A percentile compares a stretch with the other conserved stretches of the same genome.
These are phyloP conservation scores for Aureoboletus auriporus DNA, from an alignment of 768 basidiomycete species.

Conservation along the genomic window DNA sequence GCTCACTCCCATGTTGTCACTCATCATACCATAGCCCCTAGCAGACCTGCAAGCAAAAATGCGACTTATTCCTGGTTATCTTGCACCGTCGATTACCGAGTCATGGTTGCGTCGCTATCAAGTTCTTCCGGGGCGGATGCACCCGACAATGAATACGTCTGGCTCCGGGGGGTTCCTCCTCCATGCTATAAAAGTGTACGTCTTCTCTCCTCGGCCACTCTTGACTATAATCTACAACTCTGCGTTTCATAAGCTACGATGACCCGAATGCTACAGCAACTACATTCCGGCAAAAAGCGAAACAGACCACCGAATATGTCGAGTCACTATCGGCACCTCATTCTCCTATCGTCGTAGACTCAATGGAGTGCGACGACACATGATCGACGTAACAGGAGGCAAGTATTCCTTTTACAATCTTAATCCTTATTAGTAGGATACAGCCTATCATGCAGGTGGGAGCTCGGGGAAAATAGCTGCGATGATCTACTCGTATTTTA, in stretches of 20 bases:
- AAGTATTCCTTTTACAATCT: not conserved
- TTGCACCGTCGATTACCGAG: slow-evolving; percentile 81
- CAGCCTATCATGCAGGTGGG: slow-evolving; percentile 3
- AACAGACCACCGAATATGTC: slow-evolving; percentile 13
- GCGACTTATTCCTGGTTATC: slow-evolving; percentile 59
- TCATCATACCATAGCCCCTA: slow-evolving; percentile 49
- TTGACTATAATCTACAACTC: not conserved
- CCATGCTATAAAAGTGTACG: slow-evolving; percentile 82
- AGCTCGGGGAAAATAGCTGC: slow-evolving; percentile 58
- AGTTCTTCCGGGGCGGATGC: slow-evolving; percentile 93
- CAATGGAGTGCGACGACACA: slow-evolving; percentile 1
- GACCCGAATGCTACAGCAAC: slow-evolving; percentile 59
- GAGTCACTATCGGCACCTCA: slow-evolving; percentile 1
- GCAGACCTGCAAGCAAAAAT: slow-evolving; percentile 71
- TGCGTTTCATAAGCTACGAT: slow-evolving; percentile 47
- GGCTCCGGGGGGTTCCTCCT: slow-evolving; percentile 88
- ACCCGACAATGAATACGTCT: slow-evolving; percentile 90
- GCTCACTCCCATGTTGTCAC: not conserved
- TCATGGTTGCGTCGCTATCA: slow-evolving; percentile 89
- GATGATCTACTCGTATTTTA: slow-evolving; percentile 41
- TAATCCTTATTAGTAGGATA: not conserved
- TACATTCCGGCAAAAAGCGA: slow-evolving; percentile 40
- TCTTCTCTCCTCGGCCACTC: not conserved
- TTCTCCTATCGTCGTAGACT: slow-evolving; percentile 17
- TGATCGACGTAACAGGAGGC: not conserved